phyloP scores from a whole-genome alignment of 257 asterid species.

The Cinchona pubescens region DNA sequence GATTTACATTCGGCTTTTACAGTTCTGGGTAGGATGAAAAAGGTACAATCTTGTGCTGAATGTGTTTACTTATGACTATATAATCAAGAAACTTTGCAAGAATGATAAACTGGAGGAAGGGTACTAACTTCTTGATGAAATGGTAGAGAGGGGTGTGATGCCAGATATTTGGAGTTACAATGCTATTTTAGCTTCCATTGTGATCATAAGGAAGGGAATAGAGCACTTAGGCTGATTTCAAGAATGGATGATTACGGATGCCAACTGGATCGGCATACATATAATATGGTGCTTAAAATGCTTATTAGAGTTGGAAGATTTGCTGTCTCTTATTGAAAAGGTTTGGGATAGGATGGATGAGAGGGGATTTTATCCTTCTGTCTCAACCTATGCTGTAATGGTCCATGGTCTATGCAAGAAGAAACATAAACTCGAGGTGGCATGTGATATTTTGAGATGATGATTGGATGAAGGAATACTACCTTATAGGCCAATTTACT shows the following conservation, averaged over 20 bases:
- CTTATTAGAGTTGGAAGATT: constrained; percentile 76
- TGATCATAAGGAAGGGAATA: constrained; percentile 71
- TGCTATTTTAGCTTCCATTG: constrained; percentile 63
- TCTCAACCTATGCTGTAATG: constrained; percentile 80
- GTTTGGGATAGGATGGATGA: constrained; percentile 73
- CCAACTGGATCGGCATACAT: constrained; percentile 55
- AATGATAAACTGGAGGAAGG: constrained; percentile 63
- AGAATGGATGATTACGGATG: constrained; percentile 55
- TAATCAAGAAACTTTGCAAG: constrained; percentile 74
- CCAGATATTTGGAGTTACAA: constrained; percentile 84
- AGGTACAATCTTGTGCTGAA: constrained; percentile 62
- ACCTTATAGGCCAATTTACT: constrained; percentile 67
- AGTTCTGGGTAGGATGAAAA: constrained; percentile 64
- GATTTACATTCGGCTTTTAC: constrained; percentile 66
- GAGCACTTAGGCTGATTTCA: constrained; percentile 54
- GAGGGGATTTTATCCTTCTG: constrained; percentile 67
- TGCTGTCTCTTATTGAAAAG: constrained; percentile 60
- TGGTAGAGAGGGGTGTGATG: constrained; percentile 44
- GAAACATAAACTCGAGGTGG: constrained; percentile 70
- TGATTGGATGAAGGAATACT: constrained; percentile 97
- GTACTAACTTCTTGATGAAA: constrained; percentile 64
- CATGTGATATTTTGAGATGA: constrained; percentile 68
- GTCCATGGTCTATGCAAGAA: constrained; percentile 80
- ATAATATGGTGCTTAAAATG: constrained; percentile 86
- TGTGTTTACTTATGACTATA: constrained; percentile 65